A percentile compares a stretch with the other conserved stretches of the same genome.
These are phyloP conservation scores for Triadica sebifera DNA, from an alignment of 345 rosid genomes.

Conservation along the genomic window DNA sequence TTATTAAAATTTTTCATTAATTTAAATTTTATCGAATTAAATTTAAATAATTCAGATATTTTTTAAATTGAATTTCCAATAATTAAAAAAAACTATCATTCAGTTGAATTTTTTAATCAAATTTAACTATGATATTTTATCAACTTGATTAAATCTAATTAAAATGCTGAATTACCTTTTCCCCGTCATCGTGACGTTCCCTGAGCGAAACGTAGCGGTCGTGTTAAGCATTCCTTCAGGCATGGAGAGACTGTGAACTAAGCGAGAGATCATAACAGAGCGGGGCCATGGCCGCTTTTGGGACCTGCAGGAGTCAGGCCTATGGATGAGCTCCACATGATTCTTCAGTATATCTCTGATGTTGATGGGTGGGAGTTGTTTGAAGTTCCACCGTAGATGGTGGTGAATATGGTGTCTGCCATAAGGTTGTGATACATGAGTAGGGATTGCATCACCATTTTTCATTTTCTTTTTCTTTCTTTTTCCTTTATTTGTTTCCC, in stretches of 20 bases:
- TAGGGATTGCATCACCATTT: conserved; percentile 4
- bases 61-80: no score
- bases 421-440: conserved; percentile 13
- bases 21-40: no score
- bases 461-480: no score
- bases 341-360: background rate
- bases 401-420: conserved; percentile 25
- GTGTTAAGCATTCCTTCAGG: conserved; percentile 31
- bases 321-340: background rate
- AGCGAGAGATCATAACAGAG: no score
- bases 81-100: no score
- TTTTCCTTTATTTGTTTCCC: no score
- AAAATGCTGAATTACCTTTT: conserved; percentile 25
- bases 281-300: conserved; percentile 3
- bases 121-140: no score
- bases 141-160: no score
- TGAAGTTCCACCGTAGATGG: conserved; percentile 19
- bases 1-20: no score
- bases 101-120: no score
- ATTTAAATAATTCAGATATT: no score
- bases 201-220: conserved; percentile 27
- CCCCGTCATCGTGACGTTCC: conserved; percentile 42
- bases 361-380: background rate
- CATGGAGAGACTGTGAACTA: conserved; percentile 33
- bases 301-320: background rate